Evolutionary conservation across 352 stramenopile genomes (phyloP).

Genomic region (Albugo candida): DNA sequence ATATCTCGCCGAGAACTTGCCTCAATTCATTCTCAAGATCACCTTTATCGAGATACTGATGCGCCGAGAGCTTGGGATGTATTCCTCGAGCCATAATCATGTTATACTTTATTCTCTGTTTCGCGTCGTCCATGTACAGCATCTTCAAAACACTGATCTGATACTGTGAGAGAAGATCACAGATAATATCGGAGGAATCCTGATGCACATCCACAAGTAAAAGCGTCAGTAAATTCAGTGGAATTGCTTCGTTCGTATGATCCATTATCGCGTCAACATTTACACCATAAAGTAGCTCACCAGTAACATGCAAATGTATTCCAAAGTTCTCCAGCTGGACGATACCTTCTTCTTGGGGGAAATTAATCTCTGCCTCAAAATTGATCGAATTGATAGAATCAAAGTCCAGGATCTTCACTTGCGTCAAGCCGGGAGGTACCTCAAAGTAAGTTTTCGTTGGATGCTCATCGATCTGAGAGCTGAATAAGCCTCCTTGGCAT

Average conservation of each 20-base stretch:
- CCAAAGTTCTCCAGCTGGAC: conserved; percentile 96
- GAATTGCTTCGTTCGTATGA: conserved; percentile 89
- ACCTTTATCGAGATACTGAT: conserved; percentile 94
- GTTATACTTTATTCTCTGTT: conserved; percentile 94
- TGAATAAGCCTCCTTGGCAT: conserved; percentile 93
- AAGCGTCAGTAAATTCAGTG: conserved; percentile 87
- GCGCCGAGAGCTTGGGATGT: conserved; percentile 87
- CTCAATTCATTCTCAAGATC: conserved; percentile 96
- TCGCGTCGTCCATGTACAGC: conserved; percentile 87
- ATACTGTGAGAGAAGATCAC: conserved; percentile 88
- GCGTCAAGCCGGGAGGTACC: conserved; percentile 84
- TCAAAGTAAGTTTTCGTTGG: conserved; percentile 74
- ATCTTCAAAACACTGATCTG: conserved; percentile 90
- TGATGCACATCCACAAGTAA: conserved; percentile 92
- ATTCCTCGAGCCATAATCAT: conserved; percentile 93
- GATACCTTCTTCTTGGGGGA: conserved; percentile 83
- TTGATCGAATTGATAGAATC: conserved; percentile 95
- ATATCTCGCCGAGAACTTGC: conserved; percentile 88
- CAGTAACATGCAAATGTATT: conserved; percentile 61
- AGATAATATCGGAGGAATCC: conserved; percentile 91
- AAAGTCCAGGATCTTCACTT: conserved; percentile 94
- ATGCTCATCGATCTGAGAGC: conserved; percentile 78
- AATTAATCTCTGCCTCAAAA: conserved; percentile 96
- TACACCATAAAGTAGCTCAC: conserved; percentile 54
- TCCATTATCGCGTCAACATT: conserved; percentile 96